phyloP scores from a whole-genome alignment of 2,329 filamentous ascomycete species.

The Aspergillus quadrilineatus region DNA sequence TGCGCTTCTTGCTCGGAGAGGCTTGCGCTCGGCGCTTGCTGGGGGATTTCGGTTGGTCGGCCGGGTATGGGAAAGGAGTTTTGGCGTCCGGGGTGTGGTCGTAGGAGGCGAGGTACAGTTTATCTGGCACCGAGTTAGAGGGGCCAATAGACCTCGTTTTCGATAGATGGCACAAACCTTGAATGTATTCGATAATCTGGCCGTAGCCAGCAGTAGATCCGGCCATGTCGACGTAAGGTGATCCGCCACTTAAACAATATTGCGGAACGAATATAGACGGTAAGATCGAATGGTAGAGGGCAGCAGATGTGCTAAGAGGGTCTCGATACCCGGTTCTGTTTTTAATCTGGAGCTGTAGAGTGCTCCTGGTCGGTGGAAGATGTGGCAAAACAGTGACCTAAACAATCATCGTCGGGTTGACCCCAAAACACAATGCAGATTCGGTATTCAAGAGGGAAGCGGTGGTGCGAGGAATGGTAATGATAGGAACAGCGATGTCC shows the following conservation, averaged over 20 bases:
- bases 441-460: constrained; percentile 12
- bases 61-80: constrained; percentile 82
- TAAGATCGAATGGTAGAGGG: constrained; percentile 7
- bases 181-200: constrained; percentile 94
- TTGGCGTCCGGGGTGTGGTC: constrained; percentile 74
- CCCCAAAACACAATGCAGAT: constrained; percentile 15
- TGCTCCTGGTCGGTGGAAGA: constrained; percentile 12
- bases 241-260: constrained; percentile 15
- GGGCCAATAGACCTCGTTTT: not conserved
- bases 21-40: constrained; percentile 68
- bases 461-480: constrained; percentile 21
- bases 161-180: constrained; percentile 61
- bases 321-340: not conserved
- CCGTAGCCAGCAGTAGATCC: constrained; percentile 65
- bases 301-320: not conserved
- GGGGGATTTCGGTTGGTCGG: constrained; percentile 61
- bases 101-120: constrained; percentile 92
- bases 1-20: constrained; percentile 53
- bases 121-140: constrained; percentile 58
- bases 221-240: constrained; percentile 42
- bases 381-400: constrained; percentile 21
- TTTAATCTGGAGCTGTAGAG: constrained; percentile 16
- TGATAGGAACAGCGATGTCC: constrained; percentile 22
- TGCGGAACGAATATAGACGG: constrained; percentile 11
- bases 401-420: constrained; percentile 30